Conservation (phyloP, 305 asterid species). For the Lippia alba region DNA sequence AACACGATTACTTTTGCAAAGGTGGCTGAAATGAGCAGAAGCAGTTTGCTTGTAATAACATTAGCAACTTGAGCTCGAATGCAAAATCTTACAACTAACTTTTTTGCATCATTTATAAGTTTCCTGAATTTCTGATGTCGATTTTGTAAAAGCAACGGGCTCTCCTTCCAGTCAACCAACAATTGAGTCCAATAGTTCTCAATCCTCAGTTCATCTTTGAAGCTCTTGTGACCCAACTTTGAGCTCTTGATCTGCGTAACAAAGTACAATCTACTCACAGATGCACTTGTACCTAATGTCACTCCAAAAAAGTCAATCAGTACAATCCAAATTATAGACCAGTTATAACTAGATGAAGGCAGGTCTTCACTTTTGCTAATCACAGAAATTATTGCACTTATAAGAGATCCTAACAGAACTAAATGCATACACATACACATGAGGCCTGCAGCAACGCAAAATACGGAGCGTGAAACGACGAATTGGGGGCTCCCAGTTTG, state of each 20-base stretch:
- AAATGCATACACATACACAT: slow-evolving; percentile 11
- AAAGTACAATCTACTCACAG: slow-evolving; percentile 31
- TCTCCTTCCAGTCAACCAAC: slow-evolving; percentile 39
- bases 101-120: slow-evolving; percentile 21
- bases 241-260: slow-evolving; percentile 20
- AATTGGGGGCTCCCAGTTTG: slow-evolving; percentile 42
- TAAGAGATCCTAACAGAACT: not conserved
- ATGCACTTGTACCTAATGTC: slow-evolving; percentile 21
- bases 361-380: no score
- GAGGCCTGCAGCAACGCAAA: slow-evolving; percentile 25
- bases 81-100: slow-evolving; percentile 4
- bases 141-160: slow-evolving; percentile 6
- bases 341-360: not conserved
- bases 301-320: slow-evolving; percentile 25
- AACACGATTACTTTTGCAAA: not conserved
- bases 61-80: slow-evolving; percentile 24
- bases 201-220: not conserved
- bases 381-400: not conserved
- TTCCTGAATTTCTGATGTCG: slow-evolving; percentile 13
- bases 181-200: slow-evolving; percentile 35
- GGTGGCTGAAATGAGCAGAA: slow-evolving; percentile 18
- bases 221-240: not conserved
- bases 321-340: slow-evolving; percentile 1
- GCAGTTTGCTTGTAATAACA: slow-evolving; percentile 29
- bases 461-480: slow-evolving; percentile 36